Evolutionary conservation across 192 early-diverging fungal genomes (phyloP).

Genomic region (Gigaspora rosea): DNA sequence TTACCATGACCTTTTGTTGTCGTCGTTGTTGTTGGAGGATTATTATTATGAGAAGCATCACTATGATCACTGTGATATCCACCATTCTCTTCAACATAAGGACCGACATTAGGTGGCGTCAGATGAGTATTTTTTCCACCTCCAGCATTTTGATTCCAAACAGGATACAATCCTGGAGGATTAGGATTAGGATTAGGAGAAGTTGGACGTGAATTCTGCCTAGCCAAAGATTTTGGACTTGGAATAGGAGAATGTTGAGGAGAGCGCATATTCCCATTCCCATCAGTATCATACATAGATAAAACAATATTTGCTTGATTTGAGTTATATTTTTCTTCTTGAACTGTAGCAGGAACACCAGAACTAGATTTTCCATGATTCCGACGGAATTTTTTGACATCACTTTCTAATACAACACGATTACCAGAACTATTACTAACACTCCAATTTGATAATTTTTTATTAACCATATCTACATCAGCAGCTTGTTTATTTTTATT

Average conservation of each 20-base stretch:
- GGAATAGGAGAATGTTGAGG: conserved; percentile 38
- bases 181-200: conserved; percentile 36
- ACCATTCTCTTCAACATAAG: conserved; percentile 36
- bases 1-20: conserved; percentile 33
- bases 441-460: conserved; percentile 35
- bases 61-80: conserved; percentile 43
- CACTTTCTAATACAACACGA: conserved; percentile 33
- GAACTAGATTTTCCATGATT: conserved; percentile 32
- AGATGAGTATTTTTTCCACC: conserved; percentile 42
- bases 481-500: conserved; percentile 40
- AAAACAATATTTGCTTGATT: conserved; percentile 17
- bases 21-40: conserved; percentile 38
- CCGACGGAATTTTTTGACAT: conserved; percentile 36
- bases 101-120: conserved; percentile 28
- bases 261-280: conserved; percentile 31
- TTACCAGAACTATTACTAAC: conserved; percentile 34
- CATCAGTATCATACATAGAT: conserved; percentile 29
- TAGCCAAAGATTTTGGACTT: conserved; percentile 30
- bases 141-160: conserved; percentile 29
- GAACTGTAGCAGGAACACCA: conserved; percentile 36
- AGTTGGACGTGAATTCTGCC: conserved; percentile 32
- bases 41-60: conserved; percentile 36
- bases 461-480: conserved; percentile 44
- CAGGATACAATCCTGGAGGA: conserved; percentile 43
- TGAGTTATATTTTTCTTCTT: conserved; percentile 34